A percentile compares a stretch with the other conserved stretches of the same genome.
phyloP scores from a whole-genome alignment of 2,329 filamentous ascomycete species.

The Fusarium tupiense region DNA sequence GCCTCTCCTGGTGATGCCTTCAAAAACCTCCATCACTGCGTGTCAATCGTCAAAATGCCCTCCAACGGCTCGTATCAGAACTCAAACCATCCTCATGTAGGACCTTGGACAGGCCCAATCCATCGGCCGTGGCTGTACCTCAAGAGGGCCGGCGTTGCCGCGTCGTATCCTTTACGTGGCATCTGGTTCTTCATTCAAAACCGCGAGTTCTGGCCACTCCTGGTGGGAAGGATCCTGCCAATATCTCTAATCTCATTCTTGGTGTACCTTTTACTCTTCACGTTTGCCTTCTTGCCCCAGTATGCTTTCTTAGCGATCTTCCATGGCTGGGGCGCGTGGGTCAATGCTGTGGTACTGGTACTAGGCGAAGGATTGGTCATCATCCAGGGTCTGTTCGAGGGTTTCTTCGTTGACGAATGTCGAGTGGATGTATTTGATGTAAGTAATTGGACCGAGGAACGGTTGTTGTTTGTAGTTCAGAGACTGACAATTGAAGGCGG shows the following conservation, averaged over 20 bases:
- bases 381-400: conserved; percentile 76
- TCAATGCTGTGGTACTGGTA: conserved; percentile 87
- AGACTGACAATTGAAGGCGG: conserved; percentile 58
- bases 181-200: conserved; percentile 84
- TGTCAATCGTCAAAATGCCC: conserved; percentile 29
- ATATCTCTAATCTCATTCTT: conserved; percentile 83
- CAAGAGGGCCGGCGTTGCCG: conserved; percentile 56
- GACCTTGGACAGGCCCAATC: conserved; percentile 38
- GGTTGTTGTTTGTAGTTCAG: not conserved
- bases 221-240: conserved; percentile 80
- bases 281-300: conserved; percentile 89
- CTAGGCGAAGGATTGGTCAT: conserved; percentile 84
- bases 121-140: conserved; percentile 55
- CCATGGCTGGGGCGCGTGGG: conserved; percentile 86
- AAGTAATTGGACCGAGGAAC: conserved; percentile 42
- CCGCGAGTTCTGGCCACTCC: conserved; percentile 83
- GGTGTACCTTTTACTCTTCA: conserved; percentile 86
- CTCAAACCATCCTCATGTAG: conserved; percentile 21
- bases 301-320: conserved; percentile 90
- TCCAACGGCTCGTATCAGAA: conserved; percentile 8
- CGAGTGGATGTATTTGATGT: conserved; percentile 87
- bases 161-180: conserved; percentile 72
- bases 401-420: conserved; percentile 82
- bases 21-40: not conserved
- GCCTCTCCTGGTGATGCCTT: conserved; percentile 24